phyloP scores from a whole-genome alignment of 2,329 filamentous ascomycete species.

The Colletotrichum tamarilloi region DNA sequence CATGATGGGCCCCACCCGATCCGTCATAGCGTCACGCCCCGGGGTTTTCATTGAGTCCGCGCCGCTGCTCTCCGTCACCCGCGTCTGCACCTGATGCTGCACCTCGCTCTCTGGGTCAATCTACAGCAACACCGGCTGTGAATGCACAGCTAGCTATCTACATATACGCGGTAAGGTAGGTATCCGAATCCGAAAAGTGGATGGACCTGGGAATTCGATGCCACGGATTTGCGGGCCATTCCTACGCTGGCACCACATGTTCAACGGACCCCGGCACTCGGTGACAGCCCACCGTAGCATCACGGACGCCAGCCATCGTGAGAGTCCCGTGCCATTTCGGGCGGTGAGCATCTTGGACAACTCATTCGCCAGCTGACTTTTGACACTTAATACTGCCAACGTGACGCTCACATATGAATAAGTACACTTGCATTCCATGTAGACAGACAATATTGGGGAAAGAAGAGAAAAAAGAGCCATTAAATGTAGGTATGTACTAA shows the following conservation, averaged over 20 bases:
- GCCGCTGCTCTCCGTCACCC: background rate
- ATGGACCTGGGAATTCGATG: too few species aligned
- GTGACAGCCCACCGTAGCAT: slow-evolving; percentile 12
- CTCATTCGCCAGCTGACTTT: background rate
- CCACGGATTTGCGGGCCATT: background rate
- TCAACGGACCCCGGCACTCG: slow-evolving; percentile 7
- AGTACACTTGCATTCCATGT: background rate
- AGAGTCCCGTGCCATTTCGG: slow-evolving; percentile 6
- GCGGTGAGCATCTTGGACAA: background rate
- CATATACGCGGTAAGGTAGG: too few species aligned
- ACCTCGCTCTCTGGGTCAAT: background rate
- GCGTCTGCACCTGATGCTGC: background rate
- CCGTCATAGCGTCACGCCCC: slow-evolving; percentile 20
- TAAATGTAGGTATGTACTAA: slow-evolving; percentile 37
- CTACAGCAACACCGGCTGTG: background rate
- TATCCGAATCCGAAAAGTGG: background rate
- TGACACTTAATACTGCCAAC: background rate
- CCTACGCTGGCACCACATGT: background rate
- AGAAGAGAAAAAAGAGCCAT: slow-evolving; percentile 24
- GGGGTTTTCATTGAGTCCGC: slow-evolving; percentile 1
- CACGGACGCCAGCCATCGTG: slow-evolving; percentile 6
- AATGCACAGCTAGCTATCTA: background rate
- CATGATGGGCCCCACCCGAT: slow-evolving; percentile 28
- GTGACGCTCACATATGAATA: background rate
- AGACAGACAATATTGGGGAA: background rate